phyloP scores from a whole-genome alignment of 2,329 filamentous ascomycete species.

The Fusarium keratoplasticum region DNA sequence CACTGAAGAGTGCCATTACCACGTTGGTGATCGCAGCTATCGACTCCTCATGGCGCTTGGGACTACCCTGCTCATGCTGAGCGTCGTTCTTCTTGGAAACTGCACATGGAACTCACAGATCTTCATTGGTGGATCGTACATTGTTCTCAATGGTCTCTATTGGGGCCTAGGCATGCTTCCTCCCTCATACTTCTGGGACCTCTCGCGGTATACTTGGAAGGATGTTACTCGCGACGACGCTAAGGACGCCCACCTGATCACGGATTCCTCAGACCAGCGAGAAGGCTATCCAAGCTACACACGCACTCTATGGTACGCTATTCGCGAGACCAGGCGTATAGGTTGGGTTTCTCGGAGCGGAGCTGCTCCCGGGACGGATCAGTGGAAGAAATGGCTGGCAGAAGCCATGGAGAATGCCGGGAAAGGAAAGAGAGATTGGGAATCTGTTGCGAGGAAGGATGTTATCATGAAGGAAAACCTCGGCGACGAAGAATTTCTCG shows the following conservation, averaged over 20 bases:
- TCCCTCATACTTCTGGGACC: constrained; percentile 65
- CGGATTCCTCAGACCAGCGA: constrained; percentile 45
- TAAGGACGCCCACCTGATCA: constrained; percentile 48
- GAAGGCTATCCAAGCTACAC: constrained; percentile 64
- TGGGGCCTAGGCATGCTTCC: constrained; percentile 67
- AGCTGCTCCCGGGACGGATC: constrained; percentile 62
- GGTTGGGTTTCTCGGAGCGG: constrained; percentile 65
- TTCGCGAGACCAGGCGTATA: constrained; percentile 63
- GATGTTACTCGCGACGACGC: constrained; percentile 57
- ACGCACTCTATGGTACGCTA: constrained; percentile 68
- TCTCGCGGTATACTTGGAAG: constrained; percentile 61
- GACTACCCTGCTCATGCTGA: constrained; percentile 70
- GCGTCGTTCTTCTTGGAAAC: constrained; percentile 71
- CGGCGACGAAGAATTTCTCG: constrained; percentile 27
- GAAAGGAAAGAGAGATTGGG: constrained; percentile 52
- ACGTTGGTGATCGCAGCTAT: constrained; percentile 59
- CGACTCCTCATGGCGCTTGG: constrained; percentile 66
- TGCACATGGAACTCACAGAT: constrained; percentile 71
- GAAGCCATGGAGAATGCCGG: constrained; percentile 58
- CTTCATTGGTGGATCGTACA: constrained; percentile 68
- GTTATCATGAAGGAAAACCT: constrained; percentile 56
- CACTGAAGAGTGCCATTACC: constrained; percentile 70
- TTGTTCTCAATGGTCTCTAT: constrained; percentile 69
- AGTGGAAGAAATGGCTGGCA: constrained; percentile 66
- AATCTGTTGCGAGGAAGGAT: constrained; percentile 62